Evolutionary conservation across 805 yeast species (phyloP).

Genomic region (Lachancea dasiensis): DNA sequence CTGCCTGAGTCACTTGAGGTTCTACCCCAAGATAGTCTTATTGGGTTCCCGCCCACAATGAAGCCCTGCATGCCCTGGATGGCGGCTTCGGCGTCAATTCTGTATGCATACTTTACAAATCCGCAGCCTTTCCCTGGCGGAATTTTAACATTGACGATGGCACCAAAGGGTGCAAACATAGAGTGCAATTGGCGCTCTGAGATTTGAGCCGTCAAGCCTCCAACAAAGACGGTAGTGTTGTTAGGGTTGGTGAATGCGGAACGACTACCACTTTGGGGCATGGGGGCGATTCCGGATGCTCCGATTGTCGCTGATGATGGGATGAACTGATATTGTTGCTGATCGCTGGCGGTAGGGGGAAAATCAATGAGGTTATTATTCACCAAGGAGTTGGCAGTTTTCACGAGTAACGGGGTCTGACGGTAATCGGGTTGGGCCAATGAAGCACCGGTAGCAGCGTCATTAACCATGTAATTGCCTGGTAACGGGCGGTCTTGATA

Average conservation of each 20-base stretch:
- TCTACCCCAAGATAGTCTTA: slow-evolving; percentile 73
- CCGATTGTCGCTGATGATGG: too few relatives aligned
- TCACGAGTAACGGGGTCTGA: slow-evolving; percentile 9
- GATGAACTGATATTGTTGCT: too few relatives aligned
- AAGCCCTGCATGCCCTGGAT: slow-evolving; percentile 76
- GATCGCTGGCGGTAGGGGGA: neutral
- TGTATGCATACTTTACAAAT: slow-evolving; percentile 57
- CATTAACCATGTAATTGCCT: slow-evolving; percentile 1
- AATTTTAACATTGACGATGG: slow-evolving; percentile 59
- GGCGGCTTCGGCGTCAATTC: slow-evolving; percentile 73
- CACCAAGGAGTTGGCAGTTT: slow-evolving; percentile 11
- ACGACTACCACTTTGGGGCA: neutral
- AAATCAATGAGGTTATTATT: slow-evolving; percentile 3
- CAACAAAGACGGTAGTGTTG: slow-evolving; percentile 66
- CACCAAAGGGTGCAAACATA: slow-evolving; percentile 70
- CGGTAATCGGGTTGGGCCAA: neutral
- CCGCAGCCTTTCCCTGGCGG: slow-evolving; percentile 81
- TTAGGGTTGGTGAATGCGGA: slow-evolving; percentile 8
- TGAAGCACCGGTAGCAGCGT: neutral
- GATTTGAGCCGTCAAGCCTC: slow-evolving; percentile 57
- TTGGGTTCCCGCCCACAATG: slow-evolving; percentile 65
- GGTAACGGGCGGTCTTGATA: slow-evolving; percentile 1
- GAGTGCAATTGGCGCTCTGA: slow-evolving; percentile 54
- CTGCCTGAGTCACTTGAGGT: slow-evolving; percentile 7
- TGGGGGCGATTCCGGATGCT: too few relatives aligned